These are phyloP conservation scores for Trametes pubescens DNA, from an alignment of 1,284 basidiomycete genomes.

Conservation along the genomic window DNA sequence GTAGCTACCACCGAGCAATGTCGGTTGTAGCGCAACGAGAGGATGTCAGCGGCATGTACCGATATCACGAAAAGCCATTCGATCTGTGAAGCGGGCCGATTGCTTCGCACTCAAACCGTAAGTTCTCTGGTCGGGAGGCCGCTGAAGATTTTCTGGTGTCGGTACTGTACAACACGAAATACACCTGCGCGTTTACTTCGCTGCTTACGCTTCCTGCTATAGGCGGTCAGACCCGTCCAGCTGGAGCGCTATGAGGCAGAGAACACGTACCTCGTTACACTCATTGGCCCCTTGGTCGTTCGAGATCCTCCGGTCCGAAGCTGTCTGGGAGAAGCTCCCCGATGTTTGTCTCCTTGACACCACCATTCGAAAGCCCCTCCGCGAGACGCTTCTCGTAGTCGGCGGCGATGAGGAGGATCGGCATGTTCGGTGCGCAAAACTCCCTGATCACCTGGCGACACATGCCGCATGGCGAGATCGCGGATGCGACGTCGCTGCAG, in stretches of 20 bases:
- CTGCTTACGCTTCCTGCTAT: no score
- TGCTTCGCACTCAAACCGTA: no score
- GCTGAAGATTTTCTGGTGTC: no score
- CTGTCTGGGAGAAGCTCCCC: slow-evolving; percentile 85
- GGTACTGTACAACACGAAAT: no score
- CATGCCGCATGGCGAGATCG: slow-evolving; percentile 88
- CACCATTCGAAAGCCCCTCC: slow-evolving; percentile 53
- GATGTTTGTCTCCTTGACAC: slow-evolving; percentile 70
- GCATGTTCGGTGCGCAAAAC: slow-evolving; percentile 82
- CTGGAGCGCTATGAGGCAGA: background rate
- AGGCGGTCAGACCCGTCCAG: no score
- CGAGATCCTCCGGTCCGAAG: slow-evolving; percentile 87
- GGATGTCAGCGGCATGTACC: no score
- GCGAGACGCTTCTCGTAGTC: slow-evolving; percentile 59
- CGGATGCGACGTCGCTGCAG: slow-evolving; percentile 66
- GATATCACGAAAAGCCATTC: no score
- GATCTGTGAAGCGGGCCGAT: no score
- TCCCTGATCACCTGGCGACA: slow-evolving; percentile 93
- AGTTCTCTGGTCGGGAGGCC: no score
- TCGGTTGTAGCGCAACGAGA: no score
- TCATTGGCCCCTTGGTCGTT: slow-evolving; percentile 50
- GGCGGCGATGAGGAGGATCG: slow-evolving; percentile 79
- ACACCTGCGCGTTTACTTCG: no score
- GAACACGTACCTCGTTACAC: background rate
- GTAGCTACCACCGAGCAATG: no score